Conservation (phyloP, 352 stramenopile species). For the Globisporangium perplexum region DNA sequence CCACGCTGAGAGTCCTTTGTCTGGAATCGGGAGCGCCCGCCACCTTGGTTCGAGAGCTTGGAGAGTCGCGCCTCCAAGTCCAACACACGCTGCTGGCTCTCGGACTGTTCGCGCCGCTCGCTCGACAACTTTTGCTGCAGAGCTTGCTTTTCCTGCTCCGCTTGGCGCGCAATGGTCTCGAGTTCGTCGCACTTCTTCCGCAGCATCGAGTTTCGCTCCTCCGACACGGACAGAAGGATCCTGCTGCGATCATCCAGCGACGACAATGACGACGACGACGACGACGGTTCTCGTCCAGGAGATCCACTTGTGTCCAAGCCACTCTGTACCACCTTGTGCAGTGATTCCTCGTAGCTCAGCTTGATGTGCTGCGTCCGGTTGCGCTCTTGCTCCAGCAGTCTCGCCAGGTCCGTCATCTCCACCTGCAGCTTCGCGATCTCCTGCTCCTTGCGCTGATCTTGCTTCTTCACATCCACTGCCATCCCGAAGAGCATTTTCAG, state of each 20-base stretch:
- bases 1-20: neutral
- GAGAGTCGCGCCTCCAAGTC: slow-evolving; percentile 61
- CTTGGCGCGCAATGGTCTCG: slow-evolving; percentile 30
- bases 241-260: slow-evolving; percentile 50
- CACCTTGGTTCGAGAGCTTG: slow-evolving; percentile 20
- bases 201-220: slow-evolving; percentile 68
- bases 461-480: slow-evolving; percentile 84
- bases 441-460: slow-evolving; percentile 78
- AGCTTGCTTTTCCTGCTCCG: slow-evolving; percentile 43
- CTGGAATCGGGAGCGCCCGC: slow-evolving; percentile 2
- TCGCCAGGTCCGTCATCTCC: slow-evolving; percentile 55
- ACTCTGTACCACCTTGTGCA: slow-evolving; percentile 65
- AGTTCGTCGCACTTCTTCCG: slow-evolving; percentile 76
- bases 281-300: neutral
- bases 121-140: slow-evolving; percentile 36
- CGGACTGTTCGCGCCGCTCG: slow-evolving; percentile 6
- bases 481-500: slow-evolving; percentile 84
- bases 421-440: slow-evolving; percentile 72
- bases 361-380: slow-evolving; percentile 76
- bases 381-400: slow-evolving; percentile 62
- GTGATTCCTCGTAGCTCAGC: slow-evolving; percentile 75
- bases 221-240: slow-evolving; percentile 65
- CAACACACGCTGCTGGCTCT: slow-evolving; percentile 50
- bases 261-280: neutral
- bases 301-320: slow-evolving; percentile 17